A percentile compares a stretch with the other conserved stretches of the same genome.
Conservation (phyloP, 106 monocot species). For the Posidonia australis region DNA sequence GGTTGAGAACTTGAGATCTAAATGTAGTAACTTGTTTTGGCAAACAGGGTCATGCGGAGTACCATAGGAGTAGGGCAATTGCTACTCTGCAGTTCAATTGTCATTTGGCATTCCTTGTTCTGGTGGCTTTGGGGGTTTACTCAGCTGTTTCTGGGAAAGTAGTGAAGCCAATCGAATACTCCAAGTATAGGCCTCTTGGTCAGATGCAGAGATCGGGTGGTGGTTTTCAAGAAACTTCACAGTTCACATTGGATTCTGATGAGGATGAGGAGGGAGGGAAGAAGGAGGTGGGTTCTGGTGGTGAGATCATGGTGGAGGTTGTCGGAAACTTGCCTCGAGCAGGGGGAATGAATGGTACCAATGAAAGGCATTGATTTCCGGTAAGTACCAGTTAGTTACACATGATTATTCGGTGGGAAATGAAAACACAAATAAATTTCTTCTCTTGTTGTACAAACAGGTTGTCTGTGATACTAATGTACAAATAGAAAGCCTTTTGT, state of each 20-base stretch:
- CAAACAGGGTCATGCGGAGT: constrained; percentile 32
- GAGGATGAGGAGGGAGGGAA: neutral
- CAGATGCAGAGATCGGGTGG: neutral
- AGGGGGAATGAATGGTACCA: neutral
- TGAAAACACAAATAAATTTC: no score
- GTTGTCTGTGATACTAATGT: no score
- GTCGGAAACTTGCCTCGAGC: neutral
- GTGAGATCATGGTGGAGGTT: neutral
- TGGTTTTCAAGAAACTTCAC: neutral
- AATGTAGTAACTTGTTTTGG: neutral
- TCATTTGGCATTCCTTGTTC: constrained; percentile 58
- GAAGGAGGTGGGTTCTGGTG: neutral
- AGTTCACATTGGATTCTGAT: constrained; percentile 1
- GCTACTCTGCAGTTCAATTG: constrained; percentile 90
- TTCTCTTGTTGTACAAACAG: no score
- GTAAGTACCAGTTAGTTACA: neutral
- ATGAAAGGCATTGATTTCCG: neutral
- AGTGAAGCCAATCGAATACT: constrained; percentile 1
- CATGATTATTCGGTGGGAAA: no score
- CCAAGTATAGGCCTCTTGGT: constrained; percentile 34
- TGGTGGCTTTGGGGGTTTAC: constrained; percentile 27
- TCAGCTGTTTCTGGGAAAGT: constrained; percentile 7
- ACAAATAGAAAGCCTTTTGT: no score
- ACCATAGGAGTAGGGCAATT: constrained; percentile 59
- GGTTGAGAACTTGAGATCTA: neutral